Evolutionary conservation across 495 filamentous ascomycete genomes (phyloP), one percentile per base, ranked within the genome.

Genomic region (Xanthoparmelia taractica): DNA sequence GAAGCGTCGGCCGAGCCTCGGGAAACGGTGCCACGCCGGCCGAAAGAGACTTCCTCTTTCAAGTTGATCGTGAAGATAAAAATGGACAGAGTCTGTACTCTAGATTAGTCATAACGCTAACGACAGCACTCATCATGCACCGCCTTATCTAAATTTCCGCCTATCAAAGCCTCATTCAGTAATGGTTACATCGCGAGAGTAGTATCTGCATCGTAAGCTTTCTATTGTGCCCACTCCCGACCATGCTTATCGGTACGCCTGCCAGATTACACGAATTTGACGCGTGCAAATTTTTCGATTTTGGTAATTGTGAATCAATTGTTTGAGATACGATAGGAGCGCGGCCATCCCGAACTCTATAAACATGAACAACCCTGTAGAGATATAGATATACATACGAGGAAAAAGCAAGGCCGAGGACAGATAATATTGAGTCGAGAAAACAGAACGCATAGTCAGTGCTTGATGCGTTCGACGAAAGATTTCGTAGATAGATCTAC

Each of bases 401-500:
- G 66, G 62, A 31, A 63, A 50, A 34, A n/a, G 34, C 40, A 10
- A 63, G 17, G 61, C 13, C 47, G 58, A 48, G 8, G 54, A 64
- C 25, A 73, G 34, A 58, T 77, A 63, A 48, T 52, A 64, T 71
- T 58, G 75, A 11, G 63, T 71, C 5, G 64, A 55, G 63, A 72
- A 75, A 18, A 71, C 33, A 67, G 66, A 69, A 31, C 69, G 41
- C 15, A 57, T 60, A 2, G 72, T 58, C 23, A 74, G 64, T 27
- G 56, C 61, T 67, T 77, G 66, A 63, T 78, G 66, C 38, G 31
- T 64, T 37, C 67, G 66, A 50, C 76, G 67, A 54, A 78, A 78
- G 55, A 74, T 61, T 60, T 76, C 66, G 48, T 74, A 77, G 8
- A 67, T 52, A n/a, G 38, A 25, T 47, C 23, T 47, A 31, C 36